Evolutionary conservation across 306 rosid genomes (phyloP).

Genomic region (Parietaria judaica): DNA sequence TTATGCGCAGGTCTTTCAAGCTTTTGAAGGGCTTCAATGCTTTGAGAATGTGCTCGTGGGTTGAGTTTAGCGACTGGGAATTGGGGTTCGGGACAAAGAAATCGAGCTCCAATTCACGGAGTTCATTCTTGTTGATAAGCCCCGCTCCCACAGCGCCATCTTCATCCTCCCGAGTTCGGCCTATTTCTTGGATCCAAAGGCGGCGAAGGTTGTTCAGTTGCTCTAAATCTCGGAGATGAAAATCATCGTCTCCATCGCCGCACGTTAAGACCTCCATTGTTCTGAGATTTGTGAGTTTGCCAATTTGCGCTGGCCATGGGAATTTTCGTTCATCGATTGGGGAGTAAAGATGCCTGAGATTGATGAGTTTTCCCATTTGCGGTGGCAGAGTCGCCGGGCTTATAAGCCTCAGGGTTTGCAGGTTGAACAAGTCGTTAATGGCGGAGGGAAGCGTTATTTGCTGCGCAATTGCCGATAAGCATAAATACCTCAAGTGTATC

Average conservation of each 20-base stretch:
- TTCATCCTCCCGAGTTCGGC: not conserved
- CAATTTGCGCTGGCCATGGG: not conserved
- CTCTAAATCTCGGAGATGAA: not conserved
- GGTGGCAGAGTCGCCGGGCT: not conserved
- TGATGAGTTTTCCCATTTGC: not conserved
- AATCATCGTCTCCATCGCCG: not conserved
- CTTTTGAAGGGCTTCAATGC: not conserved
- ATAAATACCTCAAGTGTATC: constrained; percentile 2
- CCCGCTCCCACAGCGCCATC: not conserved
- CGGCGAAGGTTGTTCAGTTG: not conserved
- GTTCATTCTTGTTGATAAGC: not conserved
- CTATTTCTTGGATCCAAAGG: not conserved
- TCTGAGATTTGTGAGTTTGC: not conserved
- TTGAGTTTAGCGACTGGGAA: too few species aligned
- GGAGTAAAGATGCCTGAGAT: not conserved
- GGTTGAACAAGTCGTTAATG: not conserved
- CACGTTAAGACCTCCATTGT: not conserved
- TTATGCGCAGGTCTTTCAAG: not conserved
- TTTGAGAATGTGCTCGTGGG: not conserved
- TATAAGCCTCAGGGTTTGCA: not conserved
- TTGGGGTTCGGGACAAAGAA: too few species aligned
- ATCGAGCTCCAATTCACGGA: not conserved
- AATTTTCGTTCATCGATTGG: not conserved
- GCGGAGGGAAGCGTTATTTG: not conserved
- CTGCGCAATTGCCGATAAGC: not conserved